These are phyloP conservation scores for Arthromyces matolae DNA, from an alignment of 768 basidiomycete genomes.

Conservation along the genomic window DNA sequence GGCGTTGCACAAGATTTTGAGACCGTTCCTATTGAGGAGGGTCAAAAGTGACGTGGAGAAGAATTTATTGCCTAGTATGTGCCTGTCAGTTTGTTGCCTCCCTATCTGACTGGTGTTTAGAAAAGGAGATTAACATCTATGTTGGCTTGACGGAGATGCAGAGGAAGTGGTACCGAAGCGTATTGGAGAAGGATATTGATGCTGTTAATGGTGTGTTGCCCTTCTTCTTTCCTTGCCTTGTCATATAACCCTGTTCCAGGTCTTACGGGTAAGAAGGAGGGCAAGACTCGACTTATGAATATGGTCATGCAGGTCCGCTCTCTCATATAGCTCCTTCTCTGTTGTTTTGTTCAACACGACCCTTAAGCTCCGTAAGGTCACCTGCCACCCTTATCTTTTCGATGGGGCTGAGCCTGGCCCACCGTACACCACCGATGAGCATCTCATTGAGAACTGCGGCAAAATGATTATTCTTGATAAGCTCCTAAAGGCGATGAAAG, in stretches of 20 bases:
- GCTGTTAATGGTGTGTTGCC: slow-evolving; percentile 80
- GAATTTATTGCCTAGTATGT: slow-evolving; percentile 82
- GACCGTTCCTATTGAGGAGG: slow-evolving; percentile 89
- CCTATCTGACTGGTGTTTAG: slow-evolving; percentile 37
- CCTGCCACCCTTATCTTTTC: slow-evolving; percentile 88
- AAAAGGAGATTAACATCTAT: slow-evolving; percentile 99
- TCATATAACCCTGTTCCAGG: slow-evolving; percentile 44
- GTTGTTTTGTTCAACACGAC: neutral
- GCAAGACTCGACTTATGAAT: slow-evolving; percentile 95
- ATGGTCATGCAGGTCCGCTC: slow-evolving; percentile 91
- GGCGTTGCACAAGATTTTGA: slow-evolving; percentile 92
- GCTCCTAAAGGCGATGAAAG: slow-evolving; percentile 81
- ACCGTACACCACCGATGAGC: slow-evolving; percentile 97
- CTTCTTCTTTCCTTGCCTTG: neutral
- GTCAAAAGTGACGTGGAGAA: slow-evolving; percentile 99
- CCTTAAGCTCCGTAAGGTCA: slow-evolving; percentile 72
- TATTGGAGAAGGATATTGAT: slow-evolving; percentile 97
- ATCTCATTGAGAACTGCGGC: slow-evolving; percentile 89
- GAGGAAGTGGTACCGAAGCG: slow-evolving; percentile 93
- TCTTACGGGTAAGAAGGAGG: slow-evolving; percentile 95
- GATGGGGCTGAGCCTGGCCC: slow-evolving; percentile 98
- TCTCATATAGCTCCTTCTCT: neutral
- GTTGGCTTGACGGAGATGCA: slow-evolving; percentile 98
- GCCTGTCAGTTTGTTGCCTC: too few species aligned
- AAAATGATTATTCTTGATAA: slow-evolving; percentile 99